Base-by-base conservation (phyloP, 768 basidiomycete species). In the Lentinus tigrinus region DNA sequence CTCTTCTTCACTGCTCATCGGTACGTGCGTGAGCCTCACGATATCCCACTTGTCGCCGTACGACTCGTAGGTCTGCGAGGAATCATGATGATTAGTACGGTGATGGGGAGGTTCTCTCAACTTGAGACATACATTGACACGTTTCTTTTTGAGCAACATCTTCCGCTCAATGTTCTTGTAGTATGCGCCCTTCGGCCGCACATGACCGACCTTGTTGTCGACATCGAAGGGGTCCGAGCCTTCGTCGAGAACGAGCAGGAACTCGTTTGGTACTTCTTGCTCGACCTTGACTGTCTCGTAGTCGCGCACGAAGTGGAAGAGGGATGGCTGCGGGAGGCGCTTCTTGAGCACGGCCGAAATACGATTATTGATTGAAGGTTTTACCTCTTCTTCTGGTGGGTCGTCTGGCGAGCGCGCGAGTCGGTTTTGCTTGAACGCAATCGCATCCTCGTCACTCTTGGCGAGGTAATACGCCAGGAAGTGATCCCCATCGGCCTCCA, bases 141-240 rank as follows among this genome's bases (percentile, higher is more conserved):
- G 84, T 71, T 86, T 91, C 77, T 92, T 93, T 73, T 93, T 93
- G 40, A 94, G 76, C 23, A 83, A 78, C 86, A 93, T 93, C 74
- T 93, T 93, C 46, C 91, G 84, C 73, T 92, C 90, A 53, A 94
- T 91, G 67, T 87, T 87, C 73, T 92, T 94, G 74, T 93, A 93
- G 67, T 90, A 93, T 0, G 87, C 92, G n/a, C 88, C 91, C 66
- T 83, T 85, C 26, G 73, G 37, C 24, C 68, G 62, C 2, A 52
- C 67, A 36, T 43, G 46, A 10, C 38, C 48, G 13, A 63, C 65
- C 13, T 65, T 64, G 21, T 67, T 63, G 28, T 75, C 67, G 27
- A 47, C n/a, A 26, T 73, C 73, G 23, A 71, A 67, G 11, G 75
- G 65, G n/a, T 74, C 70, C 37, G 76, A 73, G 26, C 75, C 66